Conservation (phyloP, 208 protist species). For the Leptomonas seymouri region DNA sequence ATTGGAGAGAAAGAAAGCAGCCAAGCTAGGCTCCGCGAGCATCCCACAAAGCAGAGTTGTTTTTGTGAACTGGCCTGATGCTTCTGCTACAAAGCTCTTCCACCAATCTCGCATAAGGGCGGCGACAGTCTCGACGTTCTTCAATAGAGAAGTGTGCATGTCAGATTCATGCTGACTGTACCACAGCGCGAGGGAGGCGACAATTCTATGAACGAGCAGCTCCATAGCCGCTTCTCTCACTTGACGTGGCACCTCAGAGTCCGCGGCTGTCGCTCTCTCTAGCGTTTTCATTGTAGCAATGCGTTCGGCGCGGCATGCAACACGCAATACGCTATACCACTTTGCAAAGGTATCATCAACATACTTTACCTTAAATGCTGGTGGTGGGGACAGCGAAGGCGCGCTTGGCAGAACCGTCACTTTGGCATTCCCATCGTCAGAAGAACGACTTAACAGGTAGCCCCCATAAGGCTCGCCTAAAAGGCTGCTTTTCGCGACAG, state of each 20-base stretch:
- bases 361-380: background rate
- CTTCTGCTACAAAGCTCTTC: background rate
- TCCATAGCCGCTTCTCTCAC: constrained; percentile 5
- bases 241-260: too few species aligned
- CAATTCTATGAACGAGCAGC: constrained; percentile 23
- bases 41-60: too few species aligned
- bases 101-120: constrained; percentile 23
- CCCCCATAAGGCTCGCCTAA: background rate
- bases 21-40: background rate
- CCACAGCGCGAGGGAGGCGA: constrained; percentile 30
- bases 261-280: background rate
- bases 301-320: constrained; percentile 4
- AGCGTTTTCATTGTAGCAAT: background rate
- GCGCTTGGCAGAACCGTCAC: background rate
- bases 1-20: background rate
- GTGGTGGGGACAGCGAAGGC: background rate
- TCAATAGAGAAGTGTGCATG: background rate
- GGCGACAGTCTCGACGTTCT: background rate
- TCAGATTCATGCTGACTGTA: background rate
- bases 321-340: constrained; percentile 21
- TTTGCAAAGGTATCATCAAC: background rate
- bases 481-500: background rate
- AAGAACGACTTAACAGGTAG: background rate
- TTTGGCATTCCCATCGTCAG: background rate
- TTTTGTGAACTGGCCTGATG: background rate